Evolutionary conservation across 768 basidiomycete species (phyloP).

Genomic region (Filobasidium wieringae): DNA sequence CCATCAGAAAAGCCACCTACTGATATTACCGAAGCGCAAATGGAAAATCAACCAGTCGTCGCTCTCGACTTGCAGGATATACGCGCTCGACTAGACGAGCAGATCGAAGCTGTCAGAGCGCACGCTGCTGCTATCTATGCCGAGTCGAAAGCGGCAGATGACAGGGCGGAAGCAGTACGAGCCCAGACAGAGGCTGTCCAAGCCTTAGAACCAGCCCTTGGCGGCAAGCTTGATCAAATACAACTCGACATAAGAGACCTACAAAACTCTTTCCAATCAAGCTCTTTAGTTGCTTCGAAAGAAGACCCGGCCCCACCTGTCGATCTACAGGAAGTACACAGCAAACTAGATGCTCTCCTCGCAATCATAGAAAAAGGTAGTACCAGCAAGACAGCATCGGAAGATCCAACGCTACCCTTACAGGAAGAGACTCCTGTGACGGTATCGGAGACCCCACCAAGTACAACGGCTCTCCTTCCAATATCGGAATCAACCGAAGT

Average conservation of each 20-base stretch:
- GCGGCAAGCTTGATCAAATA: constrained; percentile 21
- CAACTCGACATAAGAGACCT: constrained; percentile 26
- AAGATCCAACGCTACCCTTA: too few species aligned
- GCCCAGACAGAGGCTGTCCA: background rate
- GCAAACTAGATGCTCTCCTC: constrained; percentile 29
- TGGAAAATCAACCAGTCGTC: too few species aligned
- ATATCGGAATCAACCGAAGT: too few species aligned
- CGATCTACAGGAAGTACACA: constrained; percentile 19
- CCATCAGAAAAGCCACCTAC: too few species aligned
- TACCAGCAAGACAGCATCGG: too few species aligned
- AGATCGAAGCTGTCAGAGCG: constrained; percentile 19
- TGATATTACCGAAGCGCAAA: too few species aligned
- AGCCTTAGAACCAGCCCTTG: constrained; percentile 2
- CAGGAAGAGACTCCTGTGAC: too few species aligned
- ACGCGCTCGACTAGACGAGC: constrained; percentile 17
- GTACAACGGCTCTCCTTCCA: too few species aligned
- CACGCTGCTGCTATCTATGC: constrained; percentile 18
- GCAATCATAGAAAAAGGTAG: too few species aligned
- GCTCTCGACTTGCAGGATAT: too few species aligned
- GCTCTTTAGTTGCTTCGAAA: constrained; percentile 11
- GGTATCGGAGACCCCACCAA: too few species aligned
- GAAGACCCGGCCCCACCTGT: background rate
- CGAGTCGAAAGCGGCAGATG: constrained; percentile 11
- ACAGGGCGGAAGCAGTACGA: background rate
- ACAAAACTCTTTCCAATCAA: constrained; percentile 26